A percentile compares a stretch with the other conserved stretches of the same genome.
phyloP scores from a whole-genome alignment of 73 alveolate genomes.

The Paramecium bursaria region DNA sequence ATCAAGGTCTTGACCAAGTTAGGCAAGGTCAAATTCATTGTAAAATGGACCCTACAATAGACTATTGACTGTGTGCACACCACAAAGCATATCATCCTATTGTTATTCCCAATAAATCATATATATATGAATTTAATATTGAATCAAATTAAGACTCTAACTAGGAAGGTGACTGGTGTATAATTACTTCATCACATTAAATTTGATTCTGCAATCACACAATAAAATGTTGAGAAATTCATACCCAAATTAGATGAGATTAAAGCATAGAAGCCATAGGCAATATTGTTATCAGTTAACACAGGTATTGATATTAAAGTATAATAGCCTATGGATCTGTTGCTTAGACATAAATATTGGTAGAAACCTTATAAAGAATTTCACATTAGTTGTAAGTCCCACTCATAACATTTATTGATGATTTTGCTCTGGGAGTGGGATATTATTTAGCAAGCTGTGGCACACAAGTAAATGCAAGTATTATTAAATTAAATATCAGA shows the following conservation, averaged over 20 bases:
- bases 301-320: too few species aligned
- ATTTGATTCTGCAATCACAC: too few species aligned
- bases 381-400: neutral
- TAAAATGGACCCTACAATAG: conserved; percentile 91
- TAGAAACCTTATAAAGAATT: neutral
- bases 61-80: conserved; percentile 90
- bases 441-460: conserved; percentile 53
- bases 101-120: conserved; percentile 93
- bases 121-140: too few species aligned
- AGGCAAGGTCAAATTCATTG: conserved; percentile 82
- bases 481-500: neutral
- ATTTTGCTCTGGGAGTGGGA: conserved; percentile 36
- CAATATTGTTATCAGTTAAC: too few species aligned
- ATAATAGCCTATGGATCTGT: neutral
- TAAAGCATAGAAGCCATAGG: too few species aligned
- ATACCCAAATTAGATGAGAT: too few species aligned
- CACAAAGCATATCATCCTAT: conserved; percentile 94
- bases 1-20: conserved; percentile 85
- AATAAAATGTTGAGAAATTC: too few species aligned
- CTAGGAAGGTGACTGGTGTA: too few species aligned
- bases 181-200: too few species aligned
- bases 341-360: neutral
- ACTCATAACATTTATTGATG: neutral
- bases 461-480: conserved; percentile 43
- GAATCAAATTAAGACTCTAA: too few species aligned